Base-by-base conservation (phyloP, 2,329 filamentous ascomycete species). In the Fusarium albidum region DNA sequence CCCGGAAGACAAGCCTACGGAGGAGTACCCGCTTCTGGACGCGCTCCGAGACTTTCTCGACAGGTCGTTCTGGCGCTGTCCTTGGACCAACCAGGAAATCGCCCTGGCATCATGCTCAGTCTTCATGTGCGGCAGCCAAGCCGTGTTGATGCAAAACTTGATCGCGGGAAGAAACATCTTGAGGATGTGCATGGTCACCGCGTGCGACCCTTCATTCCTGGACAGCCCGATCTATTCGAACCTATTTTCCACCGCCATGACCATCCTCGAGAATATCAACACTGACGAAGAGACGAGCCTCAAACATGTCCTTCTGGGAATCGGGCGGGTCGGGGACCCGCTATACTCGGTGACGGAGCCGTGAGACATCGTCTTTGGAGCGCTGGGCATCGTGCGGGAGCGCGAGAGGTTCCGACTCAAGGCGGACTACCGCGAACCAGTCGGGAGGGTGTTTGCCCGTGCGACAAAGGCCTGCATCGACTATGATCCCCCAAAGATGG, bases 261-360 rank as follows among this genome's bases (percentile, higher is more conserved):
- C n/a, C n/a, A 44, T 2, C 32, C 29, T 8, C 38, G 42, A 11
- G 47, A 57, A 5, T 26, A 25, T 14, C 33, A 38, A 14, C 8
- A 26, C 8, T 3, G 27, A 35, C 6, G 26, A 33, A 9, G 34
- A 48, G 15, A 8, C 11, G 10, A 48, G 34, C 26, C 45, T 48
- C 4, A 13, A 26, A n/a, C 45, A 33, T 15, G 18, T 62, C 17
- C 34, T 64, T 12, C 27, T 48, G 13, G 28, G 49, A 0, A 12
- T 33, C 33, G 45, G 4, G 40, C 61, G 4, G 45, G 15, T 1
- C 50, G n/a, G n/a, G n/a, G n/a, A n/a, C 60, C 9, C 49, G 63
- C 5, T n/a, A n/a, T 61, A 63, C 14, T 47, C 59, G 13, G 64
- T 61, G 5, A 42, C 63, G 1, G 63, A 67, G 29, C 63, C 63